Evolutionary conservation across 2,329 filamentous ascomycete species (phyloP).

Genomic region (Cordyceps pruinosa): DNA sequence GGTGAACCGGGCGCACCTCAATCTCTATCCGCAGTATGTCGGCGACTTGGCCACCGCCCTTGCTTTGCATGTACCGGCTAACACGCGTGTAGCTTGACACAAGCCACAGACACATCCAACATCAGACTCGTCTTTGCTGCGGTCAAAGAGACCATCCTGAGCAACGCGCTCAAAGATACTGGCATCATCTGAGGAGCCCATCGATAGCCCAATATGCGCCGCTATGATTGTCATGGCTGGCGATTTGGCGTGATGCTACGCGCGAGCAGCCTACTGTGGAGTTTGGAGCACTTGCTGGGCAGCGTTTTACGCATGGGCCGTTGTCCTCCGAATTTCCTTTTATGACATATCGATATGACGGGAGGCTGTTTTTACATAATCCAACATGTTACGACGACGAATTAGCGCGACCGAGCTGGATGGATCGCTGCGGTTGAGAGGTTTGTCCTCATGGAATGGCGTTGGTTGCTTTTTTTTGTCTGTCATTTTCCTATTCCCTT

Average conservation of each 20-base stretch:
- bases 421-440: background rate
- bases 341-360: conserved; percentile 9
- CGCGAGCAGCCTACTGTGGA: background rate
- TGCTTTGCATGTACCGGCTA: conserved; percentile 12
- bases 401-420: background rate
- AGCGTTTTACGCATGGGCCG: background rate
- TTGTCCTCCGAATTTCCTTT: background rate
- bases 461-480: conserved; percentile 2
- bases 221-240: background rate
- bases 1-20: conserved; percentile 91
- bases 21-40: conserved; percentile 91
- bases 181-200: conserved; percentile 71
- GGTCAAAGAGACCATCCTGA: conserved; percentile 96
- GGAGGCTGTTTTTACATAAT: conserved; percentile 9
- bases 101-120: conserved; percentile 98
- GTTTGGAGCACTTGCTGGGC: conserved; percentile 11
- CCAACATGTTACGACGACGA: conserved; percentile 8
- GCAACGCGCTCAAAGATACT: conserved; percentile 96
- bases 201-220: background rate
- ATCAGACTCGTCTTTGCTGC: conserved; percentile 96
- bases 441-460: conserved; percentile 9
- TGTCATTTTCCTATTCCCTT: background rate
- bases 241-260: background rate
- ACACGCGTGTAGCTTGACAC: conserved; percentile 64
- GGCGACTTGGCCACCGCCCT: background rate